These are phyloP conservation scores for Quercus agrifolia DNA, from an alignment of 306 rosid species.

Conservation along the genomic window DNA sequence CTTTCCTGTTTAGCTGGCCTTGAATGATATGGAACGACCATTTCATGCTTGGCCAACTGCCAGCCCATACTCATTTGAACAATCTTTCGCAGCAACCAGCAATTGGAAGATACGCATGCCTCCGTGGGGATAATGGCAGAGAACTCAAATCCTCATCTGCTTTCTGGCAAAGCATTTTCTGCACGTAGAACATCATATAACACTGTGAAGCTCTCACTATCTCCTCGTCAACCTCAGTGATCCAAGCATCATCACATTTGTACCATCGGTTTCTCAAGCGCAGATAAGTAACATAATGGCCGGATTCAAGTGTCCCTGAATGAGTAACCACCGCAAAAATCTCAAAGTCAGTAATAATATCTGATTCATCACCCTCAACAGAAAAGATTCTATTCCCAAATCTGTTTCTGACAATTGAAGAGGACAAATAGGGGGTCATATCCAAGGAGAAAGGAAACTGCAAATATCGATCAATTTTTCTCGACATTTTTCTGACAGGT, in stretches of 20 bases:
- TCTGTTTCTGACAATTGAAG: constrained; percentile 75
- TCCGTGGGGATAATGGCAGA: constrained; percentile 39
- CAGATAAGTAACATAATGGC: constrained; percentile 78
- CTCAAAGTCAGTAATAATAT: constrained; percentile 57
- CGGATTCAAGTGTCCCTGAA: constrained; percentile 80
- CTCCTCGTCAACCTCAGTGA: constrained; percentile 77
- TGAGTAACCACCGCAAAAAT: constrained; percentile 82
- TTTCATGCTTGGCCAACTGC: neutral
- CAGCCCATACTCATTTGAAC: neutral
- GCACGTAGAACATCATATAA: constrained; percentile 84
- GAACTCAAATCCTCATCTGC: constrained; percentile 45
- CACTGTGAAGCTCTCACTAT: constrained; percentile 83
- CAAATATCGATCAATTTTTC: constrained; percentile 69
- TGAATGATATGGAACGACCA: neutral
- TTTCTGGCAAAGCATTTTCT: constrained; percentile 48
- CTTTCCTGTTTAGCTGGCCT: constrained; percentile 1
- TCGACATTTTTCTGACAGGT: constrained; percentile 47
- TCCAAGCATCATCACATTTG: constrained; percentile 90
- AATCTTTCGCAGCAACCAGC: constrained; percentile 47
- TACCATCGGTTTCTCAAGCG: constrained; percentile 74
- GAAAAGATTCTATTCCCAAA: constrained; percentile 79
- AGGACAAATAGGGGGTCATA: constrained; percentile 74
- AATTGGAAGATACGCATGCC: constrained; percentile 45
- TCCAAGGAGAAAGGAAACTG: constrained; percentile 85
- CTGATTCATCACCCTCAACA: constrained; percentile 70